Evolutionary conservation across 2,329 filamentous ascomycete genomes (phyloP).

Genomic region (Hypoxylon rubiginosum): DNA sequence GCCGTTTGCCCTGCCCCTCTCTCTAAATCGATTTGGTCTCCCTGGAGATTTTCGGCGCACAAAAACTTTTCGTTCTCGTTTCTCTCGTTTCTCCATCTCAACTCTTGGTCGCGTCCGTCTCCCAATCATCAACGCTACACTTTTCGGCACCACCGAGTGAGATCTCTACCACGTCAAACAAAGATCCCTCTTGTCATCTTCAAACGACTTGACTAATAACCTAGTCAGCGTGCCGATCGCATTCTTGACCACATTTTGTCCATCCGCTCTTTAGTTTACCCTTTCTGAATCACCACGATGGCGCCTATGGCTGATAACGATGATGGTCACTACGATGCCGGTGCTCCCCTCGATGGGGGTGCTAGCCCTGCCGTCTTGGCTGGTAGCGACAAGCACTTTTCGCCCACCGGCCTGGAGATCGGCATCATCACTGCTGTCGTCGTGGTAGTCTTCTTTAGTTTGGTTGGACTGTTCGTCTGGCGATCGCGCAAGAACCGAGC

Average conservation of each 20-base stretch:
- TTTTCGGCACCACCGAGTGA: conserved; percentile 12
- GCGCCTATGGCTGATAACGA: conserved; percentile 29
- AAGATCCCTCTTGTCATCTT: conserved; percentile 23
- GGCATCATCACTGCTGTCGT: conserved; percentile 49
- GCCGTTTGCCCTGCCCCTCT: too few species aligned
- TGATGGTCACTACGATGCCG: conserved; percentile 43
- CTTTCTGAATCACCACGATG: conserved; percentile 20
- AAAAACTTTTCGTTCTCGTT: too few species aligned
- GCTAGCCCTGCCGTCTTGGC: conserved; percentile 40
- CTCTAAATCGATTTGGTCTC: background rate
- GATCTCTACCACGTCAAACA: conserved; percentile 34
- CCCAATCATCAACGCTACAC: conserved; percentile 12
- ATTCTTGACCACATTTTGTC: conserved; percentile 9
- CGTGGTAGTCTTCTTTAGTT: conserved; percentile 41
- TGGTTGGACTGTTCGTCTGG: conserved; percentile 49
- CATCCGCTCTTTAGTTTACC: background rate
- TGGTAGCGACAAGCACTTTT: conserved; percentile 23
- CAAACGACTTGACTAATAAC: conserved; percentile 34
- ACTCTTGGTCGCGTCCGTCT: conserved; percentile 10
- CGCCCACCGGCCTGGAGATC: conserved; percentile 45
- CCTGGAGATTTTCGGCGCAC: background rate
- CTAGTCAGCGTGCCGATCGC: conserved; percentile 35
- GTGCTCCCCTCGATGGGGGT: conserved; percentile 47
- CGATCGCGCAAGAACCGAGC: conserved; percentile 45
- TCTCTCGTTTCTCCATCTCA: conserved; percentile 1